These are phyloP conservation scores for Cyclotella distinguenda DNA, from an alignment of 108 stramenopile species.

Conservation along the genomic window DNA sequence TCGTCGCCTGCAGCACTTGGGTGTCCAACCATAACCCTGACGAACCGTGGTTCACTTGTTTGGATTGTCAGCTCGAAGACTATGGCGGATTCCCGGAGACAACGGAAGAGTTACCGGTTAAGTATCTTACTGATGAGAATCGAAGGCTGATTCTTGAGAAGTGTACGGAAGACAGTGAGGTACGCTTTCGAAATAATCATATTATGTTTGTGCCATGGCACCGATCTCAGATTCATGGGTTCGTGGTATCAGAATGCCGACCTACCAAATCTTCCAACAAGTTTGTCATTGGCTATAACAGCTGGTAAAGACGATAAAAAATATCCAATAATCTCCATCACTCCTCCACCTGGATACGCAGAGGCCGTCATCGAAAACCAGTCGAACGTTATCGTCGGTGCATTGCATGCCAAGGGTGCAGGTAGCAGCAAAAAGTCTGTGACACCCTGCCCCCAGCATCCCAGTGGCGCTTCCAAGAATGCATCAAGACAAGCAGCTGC, in stretches of 20 bases:
- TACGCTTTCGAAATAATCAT: background rate
- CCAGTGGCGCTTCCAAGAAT: constrained; percentile 14
- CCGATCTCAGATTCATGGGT: too few species aligned
- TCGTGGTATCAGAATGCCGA: constrained; percentile 38
- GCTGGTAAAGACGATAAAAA: constrained; percentile 4
- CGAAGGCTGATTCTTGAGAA: constrained; percentile 51
- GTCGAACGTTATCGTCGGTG: constrained; percentile 32
- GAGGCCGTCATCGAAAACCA: constrained; percentile 22
- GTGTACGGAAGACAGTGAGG: constrained; percentile 43
- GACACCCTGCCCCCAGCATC: constrained; percentile 37
- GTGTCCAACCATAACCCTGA: constrained; percentile 52
- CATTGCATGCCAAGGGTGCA: constrained; percentile 5
- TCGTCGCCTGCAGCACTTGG: constrained; percentile 47
- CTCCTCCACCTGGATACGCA: constrained; percentile 45
- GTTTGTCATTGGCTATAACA: constrained; percentile 23
- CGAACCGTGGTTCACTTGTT: constrained; percentile 61
- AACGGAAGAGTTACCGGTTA: constrained; percentile 49
- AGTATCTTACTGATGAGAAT: constrained; percentile 54
- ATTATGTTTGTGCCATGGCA: too few species aligned
- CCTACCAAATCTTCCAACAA: constrained; percentile 52
- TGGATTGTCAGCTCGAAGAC: constrained; percentile 55
- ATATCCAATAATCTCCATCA: constrained; percentile 28
- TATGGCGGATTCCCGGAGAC: constrained; percentile 68
- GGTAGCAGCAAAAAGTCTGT: constrained; percentile 9
- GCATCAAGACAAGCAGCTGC: background rate